Conservation (phyloP, 805 yeast genomes). For the Saccharomycopsis schoenii region DNA sequence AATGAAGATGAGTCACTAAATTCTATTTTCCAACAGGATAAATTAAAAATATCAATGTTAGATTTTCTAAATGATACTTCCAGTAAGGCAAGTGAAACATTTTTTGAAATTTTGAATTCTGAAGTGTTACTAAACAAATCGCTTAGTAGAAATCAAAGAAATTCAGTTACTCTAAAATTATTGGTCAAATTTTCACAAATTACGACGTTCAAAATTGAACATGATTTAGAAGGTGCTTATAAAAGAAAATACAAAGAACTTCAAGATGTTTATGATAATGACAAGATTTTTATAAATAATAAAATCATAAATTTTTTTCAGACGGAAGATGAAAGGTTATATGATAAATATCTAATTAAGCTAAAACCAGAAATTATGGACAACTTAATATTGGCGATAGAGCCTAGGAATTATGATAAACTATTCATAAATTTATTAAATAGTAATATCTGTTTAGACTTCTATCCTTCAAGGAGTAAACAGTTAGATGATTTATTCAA, state of each 20-base stretch:
- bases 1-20: neutral
- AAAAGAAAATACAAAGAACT: neutral
- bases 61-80: neutral
- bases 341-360: neutral
- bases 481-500: slow-evolving; percentile 1
- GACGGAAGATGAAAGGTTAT: neutral
- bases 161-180: neutral
- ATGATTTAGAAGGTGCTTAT: neutral
- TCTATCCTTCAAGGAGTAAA: neutral
- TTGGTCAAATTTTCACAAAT: neutral
- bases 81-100: neutral
- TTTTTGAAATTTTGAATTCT: neutral
- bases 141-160: neutral
- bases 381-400: neutral
- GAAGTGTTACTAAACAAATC: neutral
- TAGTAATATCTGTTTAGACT: slow-evolving; percentile 8
- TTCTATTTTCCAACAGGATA: neutral
- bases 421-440: slow-evolving; percentile 1
- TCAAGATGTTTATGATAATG: neutral
- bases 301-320: neutral
- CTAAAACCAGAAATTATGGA: neutral
- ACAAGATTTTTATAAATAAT: neutral
- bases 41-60: neutral
- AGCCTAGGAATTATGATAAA: neutral
- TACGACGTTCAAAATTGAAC: neutral